Conservation (phyloP, 83 land plant genomes). For the Picea abies region DNA sequence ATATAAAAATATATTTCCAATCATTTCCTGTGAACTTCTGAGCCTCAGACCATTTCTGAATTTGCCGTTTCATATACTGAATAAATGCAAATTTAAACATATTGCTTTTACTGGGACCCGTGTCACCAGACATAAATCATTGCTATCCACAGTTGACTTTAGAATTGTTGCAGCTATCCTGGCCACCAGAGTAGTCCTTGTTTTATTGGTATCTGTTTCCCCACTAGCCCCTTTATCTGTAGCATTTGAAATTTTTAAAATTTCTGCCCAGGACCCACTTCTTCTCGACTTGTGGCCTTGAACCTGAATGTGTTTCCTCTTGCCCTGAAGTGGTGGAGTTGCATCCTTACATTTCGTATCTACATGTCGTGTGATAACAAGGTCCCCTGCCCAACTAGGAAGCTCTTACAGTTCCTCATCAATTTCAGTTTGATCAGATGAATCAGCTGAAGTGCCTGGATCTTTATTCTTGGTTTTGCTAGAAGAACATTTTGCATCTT, state of each 20-base stretch:
- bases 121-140: neutral
- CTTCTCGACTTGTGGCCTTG: neutral
- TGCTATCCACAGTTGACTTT: constrained; percentile 44
- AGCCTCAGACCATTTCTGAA: constrained; percentile 14
- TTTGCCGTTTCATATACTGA: constrained; percentile 20
- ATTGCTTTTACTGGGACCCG: neutral
- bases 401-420: constrained; percentile 29
- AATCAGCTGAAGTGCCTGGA: neutral
- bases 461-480: neutral
- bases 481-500: no score
- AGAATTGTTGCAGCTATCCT: constrained; percentile 47
- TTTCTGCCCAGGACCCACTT: constrained; percentile 3
- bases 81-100: constrained; percentile 39
- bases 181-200: constrained; percentile 16
- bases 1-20: constrained; percentile 26
- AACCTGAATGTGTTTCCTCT: neutral
- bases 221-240: constrained; percentile 2
- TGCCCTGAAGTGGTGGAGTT: neutral
- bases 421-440: constrained; percentile 8
- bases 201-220: constrained; percentile 16
- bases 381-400: constrained; percentile 20
- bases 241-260: constrained; percentile 2
- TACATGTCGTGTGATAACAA: constrained; percentile 13
- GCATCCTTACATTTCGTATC: neutral
- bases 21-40: constrained; percentile 23